Evolutionary conservation across 345 rosid genomes (phyloP).

Genomic region (Adansonia digitata): DNA sequence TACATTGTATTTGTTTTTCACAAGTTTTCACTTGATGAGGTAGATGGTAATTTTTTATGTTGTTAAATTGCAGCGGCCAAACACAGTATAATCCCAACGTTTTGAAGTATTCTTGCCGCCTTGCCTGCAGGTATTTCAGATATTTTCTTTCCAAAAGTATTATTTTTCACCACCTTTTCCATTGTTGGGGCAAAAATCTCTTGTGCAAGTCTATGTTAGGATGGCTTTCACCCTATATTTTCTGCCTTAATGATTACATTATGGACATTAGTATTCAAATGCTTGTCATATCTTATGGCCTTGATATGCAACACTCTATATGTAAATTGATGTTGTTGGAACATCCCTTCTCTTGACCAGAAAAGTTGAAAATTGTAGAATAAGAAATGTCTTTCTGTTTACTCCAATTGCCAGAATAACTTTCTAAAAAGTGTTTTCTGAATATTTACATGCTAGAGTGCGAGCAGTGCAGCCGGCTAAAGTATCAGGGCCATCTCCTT

Average conservation of each 20-base stretch:
- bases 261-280: not conserved
- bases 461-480: slow-evolving; percentile 55
- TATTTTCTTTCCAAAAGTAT: not conserved
- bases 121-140: slow-evolving; percentile 69
- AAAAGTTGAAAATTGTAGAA: not conserved
- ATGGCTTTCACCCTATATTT: not conserved
- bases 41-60: slow-evolving; percentile 1
- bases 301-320: not conserved
- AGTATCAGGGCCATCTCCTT: slow-evolving; percentile 30
- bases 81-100: slow-evolving; percentile 60
- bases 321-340: no score
- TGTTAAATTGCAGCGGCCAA: slow-evolving; percentile 59
- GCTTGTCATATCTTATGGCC: not conserved
- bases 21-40: slow-evolving; percentile 1
- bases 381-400: no score
- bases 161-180: not conserved
- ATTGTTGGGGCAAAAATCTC: not conserved
- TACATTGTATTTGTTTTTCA: not conserved
- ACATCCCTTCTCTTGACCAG: not conserved
- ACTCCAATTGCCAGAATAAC: not conserved
- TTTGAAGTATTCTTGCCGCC: slow-evolving; percentile 74
- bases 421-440: not conserved
- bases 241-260: not conserved
- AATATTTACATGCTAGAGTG: slow-evolving; percentile 22
- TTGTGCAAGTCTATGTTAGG: not conserved